A percentile compares a stretch with the other conserved stretches of the same genome.
These are phyloP conservation scores for Kwoniella sp. DNA, from an alignment of 768 basidiomycete species.

Conservation along the genomic window DNA sequence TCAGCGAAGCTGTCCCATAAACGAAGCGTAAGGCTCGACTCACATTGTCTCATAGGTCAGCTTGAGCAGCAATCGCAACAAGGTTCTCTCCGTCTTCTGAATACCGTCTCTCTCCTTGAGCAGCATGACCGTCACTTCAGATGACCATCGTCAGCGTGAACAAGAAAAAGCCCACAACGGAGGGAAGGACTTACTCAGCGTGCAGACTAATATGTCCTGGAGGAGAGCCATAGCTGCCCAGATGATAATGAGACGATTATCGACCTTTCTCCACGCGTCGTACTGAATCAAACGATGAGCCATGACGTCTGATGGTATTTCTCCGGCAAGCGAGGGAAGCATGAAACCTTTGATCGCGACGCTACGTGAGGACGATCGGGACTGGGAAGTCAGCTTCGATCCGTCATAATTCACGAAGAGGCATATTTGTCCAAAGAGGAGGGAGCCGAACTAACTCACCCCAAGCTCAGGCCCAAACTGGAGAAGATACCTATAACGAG, in stretches of 20 bases:
- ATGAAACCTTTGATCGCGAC: constrained; percentile 24
- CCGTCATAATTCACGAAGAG: no score
- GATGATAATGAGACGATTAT: constrained; percentile 19
- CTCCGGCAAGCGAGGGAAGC: constrained; percentile 19
- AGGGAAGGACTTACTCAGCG: constrained; percentile 6
- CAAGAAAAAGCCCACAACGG: background rate
- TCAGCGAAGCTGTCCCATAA: background rate
- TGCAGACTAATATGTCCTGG: constrained; percentile 18
- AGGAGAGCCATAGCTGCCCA: constrained; percentile 19
- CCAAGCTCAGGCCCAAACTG: constrained; percentile 21
- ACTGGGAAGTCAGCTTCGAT: background rate
- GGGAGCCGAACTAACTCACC: constrained; percentile 22
- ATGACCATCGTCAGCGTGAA: background rate
- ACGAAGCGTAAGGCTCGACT: background rate
- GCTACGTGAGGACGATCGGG: background rate
- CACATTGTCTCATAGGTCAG: constrained; percentile 24
- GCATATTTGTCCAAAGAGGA: no score
- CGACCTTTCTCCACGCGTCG: constrained; percentile 13
- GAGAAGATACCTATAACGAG: constrained; percentile 20
- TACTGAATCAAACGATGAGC: constrained; percentile 1
- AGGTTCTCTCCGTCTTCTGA: constrained; percentile 7
- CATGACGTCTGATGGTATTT: background rate
- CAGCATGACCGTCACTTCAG: constrained; percentile 20
- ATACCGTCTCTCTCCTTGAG: constrained; percentile 14
- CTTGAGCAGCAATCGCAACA: constrained; percentile 12